A percentile compares a stretch with the other conserved stretches of the same genome.
Evolutionary conservation across 371 early-diverging fungal genomes (phyloP).

Genomic region (Mortierella sp.): DNA sequence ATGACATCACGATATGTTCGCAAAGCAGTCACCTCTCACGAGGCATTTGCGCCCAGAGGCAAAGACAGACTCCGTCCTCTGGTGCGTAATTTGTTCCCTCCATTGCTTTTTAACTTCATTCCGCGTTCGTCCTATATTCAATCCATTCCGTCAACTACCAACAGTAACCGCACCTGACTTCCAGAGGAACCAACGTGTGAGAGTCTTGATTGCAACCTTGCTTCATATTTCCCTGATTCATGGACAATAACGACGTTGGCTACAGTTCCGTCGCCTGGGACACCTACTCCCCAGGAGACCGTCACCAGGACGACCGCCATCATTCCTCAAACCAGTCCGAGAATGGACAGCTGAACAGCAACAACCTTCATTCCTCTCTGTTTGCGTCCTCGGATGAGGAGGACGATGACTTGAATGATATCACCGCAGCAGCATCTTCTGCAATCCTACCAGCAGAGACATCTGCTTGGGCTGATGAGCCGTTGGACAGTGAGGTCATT

Average conservation of each 20-base stretch:
- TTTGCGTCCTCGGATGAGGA: conserved; percentile 44
- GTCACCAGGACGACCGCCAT: conserved; percentile 15
- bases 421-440: conserved; percentile 37
- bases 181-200: too few relatives aligned
- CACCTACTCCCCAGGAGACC: conserved; percentile 35
- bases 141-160: too few relatives aligned
- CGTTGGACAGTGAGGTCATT: conserved; percentile 52
- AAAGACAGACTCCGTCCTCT: not conserved
- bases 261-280: conserved; percentile 54
- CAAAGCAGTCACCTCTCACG: too few relatives aligned
- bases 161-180: too few relatives aligned
- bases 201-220: too few relatives aligned
- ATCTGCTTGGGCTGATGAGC: conserved; percentile 54
- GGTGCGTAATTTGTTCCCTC: too few relatives aligned
- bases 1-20: too few relatives aligned
- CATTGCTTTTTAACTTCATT: too few relatives aligned
- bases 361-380: conserved; percentile 32
- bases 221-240: not conserved
- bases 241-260: conserved; percentile 49
- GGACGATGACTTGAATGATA: conserved; percentile 38
- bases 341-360: conserved; percentile 8
- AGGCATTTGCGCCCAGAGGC: too few relatives aligned
- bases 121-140: too few relatives aligned
- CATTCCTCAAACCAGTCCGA: not conserved
- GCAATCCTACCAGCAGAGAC: conserved; percentile 53